Evolutionary conservation across 2,329 filamentous ascomycete species (phyloP).

Genomic region (Periglandula ipomoeae): DNA sequence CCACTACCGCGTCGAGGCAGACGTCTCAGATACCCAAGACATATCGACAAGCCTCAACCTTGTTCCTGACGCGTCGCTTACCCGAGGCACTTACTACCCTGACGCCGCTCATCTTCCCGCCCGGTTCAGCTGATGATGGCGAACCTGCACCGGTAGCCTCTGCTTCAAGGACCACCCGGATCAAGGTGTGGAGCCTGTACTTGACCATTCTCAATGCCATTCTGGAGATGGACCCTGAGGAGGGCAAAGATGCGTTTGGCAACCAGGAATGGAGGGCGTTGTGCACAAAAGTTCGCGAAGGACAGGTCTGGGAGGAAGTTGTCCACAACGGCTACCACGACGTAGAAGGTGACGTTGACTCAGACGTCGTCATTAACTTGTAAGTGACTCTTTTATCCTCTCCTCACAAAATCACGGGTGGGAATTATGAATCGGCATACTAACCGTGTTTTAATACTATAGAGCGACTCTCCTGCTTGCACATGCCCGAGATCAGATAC

Average conservation of each 20-base stretch:
- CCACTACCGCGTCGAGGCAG: conserved; percentile 50
- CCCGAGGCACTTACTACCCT: conserved; percentile 83
- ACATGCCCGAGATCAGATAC: conserved; percentile 73
- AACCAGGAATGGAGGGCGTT: conserved; percentile 75
- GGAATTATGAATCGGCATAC: neutral
- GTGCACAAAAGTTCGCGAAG: conserved; percentile 77
- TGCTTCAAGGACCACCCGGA: conserved; percentile 71
- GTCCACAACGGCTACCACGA: conserved; percentile 81
- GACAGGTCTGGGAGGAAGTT: conserved; percentile 90
- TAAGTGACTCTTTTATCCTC: conserved; percentile 31
- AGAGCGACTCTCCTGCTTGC: conserved; percentile 84
- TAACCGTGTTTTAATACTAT: neutral
- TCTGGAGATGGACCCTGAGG: conserved; percentile 77
- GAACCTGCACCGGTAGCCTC: conserved; percentile 66
- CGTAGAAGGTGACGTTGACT: conserved; percentile 81
- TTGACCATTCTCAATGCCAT: conserved; percentile 88
- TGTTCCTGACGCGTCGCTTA: conserved; percentile 88
- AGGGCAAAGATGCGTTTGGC: conserved; percentile 84
- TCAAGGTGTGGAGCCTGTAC: conserved; percentile 97
- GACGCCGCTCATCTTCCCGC: conserved; percentile 66
- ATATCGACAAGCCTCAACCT: conserved; percentile 86
- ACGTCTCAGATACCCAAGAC: conserved; percentile 76
- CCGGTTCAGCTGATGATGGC: conserved; percentile 37
- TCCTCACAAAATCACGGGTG: neutral
- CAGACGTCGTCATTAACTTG: conserved; percentile 88